Conservation (phyloP, 495 filamentous ascomycete species). For the Amphirosellinia nigrospora region DNA sequence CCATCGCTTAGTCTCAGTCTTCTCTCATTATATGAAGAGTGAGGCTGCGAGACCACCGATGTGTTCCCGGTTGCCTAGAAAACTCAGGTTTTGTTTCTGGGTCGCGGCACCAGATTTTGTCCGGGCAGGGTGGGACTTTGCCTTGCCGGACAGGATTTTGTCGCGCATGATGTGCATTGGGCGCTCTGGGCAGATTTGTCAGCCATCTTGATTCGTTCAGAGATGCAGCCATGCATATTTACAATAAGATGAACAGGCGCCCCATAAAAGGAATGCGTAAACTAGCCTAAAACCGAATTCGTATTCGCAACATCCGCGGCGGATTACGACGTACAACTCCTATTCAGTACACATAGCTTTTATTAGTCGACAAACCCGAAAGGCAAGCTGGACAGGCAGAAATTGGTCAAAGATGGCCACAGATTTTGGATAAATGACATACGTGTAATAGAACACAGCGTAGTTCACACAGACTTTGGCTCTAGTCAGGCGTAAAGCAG, state of each 20-base stretch:
- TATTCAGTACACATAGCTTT: background rate
- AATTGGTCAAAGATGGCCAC: background rate
- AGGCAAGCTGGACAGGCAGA: no score
- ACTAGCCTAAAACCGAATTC: background rate
- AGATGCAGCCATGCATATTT: background rate
- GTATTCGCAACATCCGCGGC: background rate
- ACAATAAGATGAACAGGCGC: background rate
- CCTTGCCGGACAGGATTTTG: slow-evolving; percentile 4
- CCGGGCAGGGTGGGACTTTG: background rate
- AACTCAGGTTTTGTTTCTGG: background rate
- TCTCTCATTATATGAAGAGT: background rate
- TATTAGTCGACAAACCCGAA: background rate
- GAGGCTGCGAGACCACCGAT: background rate
- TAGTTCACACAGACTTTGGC: background rate
- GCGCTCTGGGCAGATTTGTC: background rate
- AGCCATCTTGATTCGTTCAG: background rate
- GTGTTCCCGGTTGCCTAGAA: background rate
- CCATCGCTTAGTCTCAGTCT: background rate
- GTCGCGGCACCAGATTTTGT: background rate
- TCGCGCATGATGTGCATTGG: background rate
- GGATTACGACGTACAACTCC: background rate
- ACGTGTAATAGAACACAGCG: background rate
- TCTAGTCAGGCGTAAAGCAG: background rate
- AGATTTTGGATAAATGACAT: background rate
- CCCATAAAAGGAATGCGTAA: background rate